Base-by-base conservation (phyloP, 169 alveolate genomes). In the Babesia ovis region DNA sequence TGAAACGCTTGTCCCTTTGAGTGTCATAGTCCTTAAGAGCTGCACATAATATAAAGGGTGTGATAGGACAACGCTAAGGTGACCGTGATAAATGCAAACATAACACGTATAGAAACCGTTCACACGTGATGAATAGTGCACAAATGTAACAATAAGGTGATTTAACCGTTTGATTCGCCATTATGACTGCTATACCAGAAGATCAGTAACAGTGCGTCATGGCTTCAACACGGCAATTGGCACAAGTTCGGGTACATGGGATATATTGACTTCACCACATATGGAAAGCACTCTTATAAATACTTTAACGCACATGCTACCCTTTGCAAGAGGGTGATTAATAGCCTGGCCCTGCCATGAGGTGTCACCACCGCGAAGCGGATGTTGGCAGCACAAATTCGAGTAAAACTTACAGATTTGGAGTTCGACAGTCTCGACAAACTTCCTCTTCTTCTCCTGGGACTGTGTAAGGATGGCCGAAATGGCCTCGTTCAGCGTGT, bases 1-100 rank as follows among this genome's bases (percentile, higher is more conserved):
- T 91, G 95, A 98, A 98, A 92, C 99, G 98, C 93, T 98, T 98
- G 92, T 98, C 99, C 85, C 99, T 95, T 81, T 97, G 98, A 43
- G 99, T 97, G 88, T 98, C 99, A 86, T 97, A 97, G 83, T 98
- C 99, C 95, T 98, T 98, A 71, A 98, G 77, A n/a, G 92, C 85
- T 76, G 56, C 31, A 66, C 4, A 27, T 22, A 56, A 9, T 16
- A 46, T n/a, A n/a, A n/a, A n/a, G n/a, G n/a, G n/a, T n/a, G n/a
- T n/a, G n/a, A n/a, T n/a, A n/a, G n/a, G n/a, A n/a, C n/a, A n/a
- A n/a, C n/a, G n/a, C n/a, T n/a, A n/a, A n/a, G n/a, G n/a, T n/a
- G n/a, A n/a, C n/a, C n/a, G n/a, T n/a, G n/a, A n/a, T n/a, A n/a
- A n/a, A n/a, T n/a, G n/a, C n/a, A n/a, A n/a, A n/a, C n/a, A n/a